Conservation (phyloP, 1,284 basidiomycete genomes). For the Cryptococcus floricola region DNA sequence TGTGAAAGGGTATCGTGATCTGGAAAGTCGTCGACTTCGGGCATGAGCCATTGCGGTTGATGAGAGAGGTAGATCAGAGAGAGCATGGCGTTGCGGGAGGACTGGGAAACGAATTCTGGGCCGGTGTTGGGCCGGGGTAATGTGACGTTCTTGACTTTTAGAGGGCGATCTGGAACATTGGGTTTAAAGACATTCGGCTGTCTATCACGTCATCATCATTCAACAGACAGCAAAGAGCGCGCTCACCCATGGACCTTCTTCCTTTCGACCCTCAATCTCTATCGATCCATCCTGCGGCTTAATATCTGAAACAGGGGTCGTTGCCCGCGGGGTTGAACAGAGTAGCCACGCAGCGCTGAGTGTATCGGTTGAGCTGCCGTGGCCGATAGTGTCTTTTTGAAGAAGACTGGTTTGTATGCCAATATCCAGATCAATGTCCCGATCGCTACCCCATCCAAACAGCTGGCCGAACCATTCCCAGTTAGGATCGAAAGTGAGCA, state of each 20-base stretch:
- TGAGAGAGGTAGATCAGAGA: conserved; percentile 37
- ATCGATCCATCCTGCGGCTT: conserved; percentile 2
- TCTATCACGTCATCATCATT: not conserved
- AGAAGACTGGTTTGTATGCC: conserved; percentile 26
- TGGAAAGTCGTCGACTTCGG: conserved; percentile 36
- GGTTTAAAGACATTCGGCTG: conserved; percentile 33
- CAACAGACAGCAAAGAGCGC: not conserved
- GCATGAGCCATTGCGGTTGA: conserved; percentile 32
- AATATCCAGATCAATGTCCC: conserved; percentile 27
- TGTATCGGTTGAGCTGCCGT: conserved; percentile 28
- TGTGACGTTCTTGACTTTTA: conserved; percentile 30
- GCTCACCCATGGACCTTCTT: conserved; percentile 35
- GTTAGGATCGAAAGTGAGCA: conserved; percentile 17
- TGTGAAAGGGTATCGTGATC: conserved; percentile 30
- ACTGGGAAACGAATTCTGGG: conserved; percentile 17
- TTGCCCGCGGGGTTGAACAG: conserved; percentile 22
- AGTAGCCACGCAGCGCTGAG: conserved; percentile 31
- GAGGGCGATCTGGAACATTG: conserved; percentile 29
- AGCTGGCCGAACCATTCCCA: conserved; percentile 33
- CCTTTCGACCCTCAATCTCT: conserved; percentile 20
- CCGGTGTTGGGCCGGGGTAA: conserved; percentile 1
- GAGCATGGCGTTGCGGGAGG: conserved; percentile 35
- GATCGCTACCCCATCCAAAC: conserved; percentile 35
- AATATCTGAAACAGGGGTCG: conserved; percentile 18
- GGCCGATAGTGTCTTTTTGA: conserved; percentile 24